Conservation (phyloP, 2,329 filamentous ascomycete genomes). For the Claviceps capensis region DNA sequence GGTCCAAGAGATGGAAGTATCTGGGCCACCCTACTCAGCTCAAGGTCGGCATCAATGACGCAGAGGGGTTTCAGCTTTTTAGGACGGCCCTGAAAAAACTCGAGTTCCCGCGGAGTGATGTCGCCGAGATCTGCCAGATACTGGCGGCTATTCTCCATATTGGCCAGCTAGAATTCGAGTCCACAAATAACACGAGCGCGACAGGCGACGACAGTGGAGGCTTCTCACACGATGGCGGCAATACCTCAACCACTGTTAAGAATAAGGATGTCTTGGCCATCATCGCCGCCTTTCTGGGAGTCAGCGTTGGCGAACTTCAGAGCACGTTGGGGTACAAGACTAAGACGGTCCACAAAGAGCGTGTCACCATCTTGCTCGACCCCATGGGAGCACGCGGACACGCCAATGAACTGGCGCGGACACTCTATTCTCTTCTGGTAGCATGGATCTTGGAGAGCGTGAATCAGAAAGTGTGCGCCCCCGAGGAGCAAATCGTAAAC, state of each 20-base stretch:
- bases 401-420: conserved; percentile 85
- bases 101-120: conserved; percentile 84
- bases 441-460: conserved; percentile 88
- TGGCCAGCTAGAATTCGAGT: conserved; percentile 89
- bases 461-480: conserved; percentile 77
- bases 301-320: conserved; percentile 69
- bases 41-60: conserved; percentile 92
- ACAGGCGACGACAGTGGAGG: conserved; percentile 85
- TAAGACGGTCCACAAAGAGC: conserved; percentile 88
- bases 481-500: conserved; percentile 80
- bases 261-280: conserved; percentile 83
- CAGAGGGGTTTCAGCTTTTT: conserved; percentile 92
- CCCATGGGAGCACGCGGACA: conserved; percentile 79
- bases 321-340: conserved; percentile 88
- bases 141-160: conserved; percentile 92
- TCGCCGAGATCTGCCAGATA: conserved; percentile 93
- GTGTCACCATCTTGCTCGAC: conserved; percentile 97
- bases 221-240: conserved; percentile 87
- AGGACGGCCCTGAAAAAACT: conserved; percentile 90
- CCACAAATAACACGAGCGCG: conserved; percentile 62
- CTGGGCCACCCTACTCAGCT: conserved; percentile 92
- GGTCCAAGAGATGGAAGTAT: conserved; percentile 78
- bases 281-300: conserved; percentile 87
- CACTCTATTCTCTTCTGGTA: conserved; percentile 84
- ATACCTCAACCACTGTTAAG: conserved; percentile 73